These are phyloP conservation scores for Middelhovenomyces tepae DNA, from an alignment of 805 yeast species.

Conservation along the genomic window DNA sequence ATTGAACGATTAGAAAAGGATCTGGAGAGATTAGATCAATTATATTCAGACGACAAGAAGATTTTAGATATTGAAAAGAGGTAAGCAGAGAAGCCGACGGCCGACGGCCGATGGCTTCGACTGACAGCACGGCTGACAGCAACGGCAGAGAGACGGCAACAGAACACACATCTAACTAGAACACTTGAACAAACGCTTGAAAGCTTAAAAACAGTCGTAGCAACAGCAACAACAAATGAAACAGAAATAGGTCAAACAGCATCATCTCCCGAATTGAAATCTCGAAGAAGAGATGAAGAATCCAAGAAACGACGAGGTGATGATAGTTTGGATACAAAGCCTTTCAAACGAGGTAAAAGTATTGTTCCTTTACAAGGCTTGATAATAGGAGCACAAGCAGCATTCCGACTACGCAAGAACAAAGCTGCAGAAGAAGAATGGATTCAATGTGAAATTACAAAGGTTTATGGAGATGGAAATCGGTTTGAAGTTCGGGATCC, in stretches of 20 bases:
- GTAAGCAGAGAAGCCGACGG: too few species aligned
- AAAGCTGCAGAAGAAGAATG: conserved; percentile 77
- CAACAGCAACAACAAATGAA: too few species aligned
- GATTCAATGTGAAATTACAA: conserved; percentile 89
- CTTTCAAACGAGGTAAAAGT: conserved; percentile 7
- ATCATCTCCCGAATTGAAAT: too few species aligned
- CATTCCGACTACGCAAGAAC: conserved; percentile 54
- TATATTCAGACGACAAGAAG: too few species aligned
- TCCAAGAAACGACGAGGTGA: conserved; percentile 8
- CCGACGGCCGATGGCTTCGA: too few species aligned
- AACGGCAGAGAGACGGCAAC: too few species aligned
- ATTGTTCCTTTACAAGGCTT: conserved; percentile 23
- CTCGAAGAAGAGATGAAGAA: conserved; percentile 2
- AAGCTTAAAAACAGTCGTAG: conserved; percentile 5
- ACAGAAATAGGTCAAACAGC: too few species aligned
- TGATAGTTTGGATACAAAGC: conserved; percentile 5
- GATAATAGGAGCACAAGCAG: conserved; percentile 71
- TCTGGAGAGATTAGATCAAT: too few species aligned
- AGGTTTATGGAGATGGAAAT: conserved; percentile 63
- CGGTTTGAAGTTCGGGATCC: conserved; percentile 92
- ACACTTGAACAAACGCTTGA: conserved; percentile 8
- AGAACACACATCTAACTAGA: too few species aligned
- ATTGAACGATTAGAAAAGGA: too few species aligned
- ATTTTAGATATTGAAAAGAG: too few species aligned
- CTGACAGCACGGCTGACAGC: too few species aligned